Evolutionary conservation across 768 basidiomycete species (phyloP).

Genomic region (Suillus variegatus): DNA sequence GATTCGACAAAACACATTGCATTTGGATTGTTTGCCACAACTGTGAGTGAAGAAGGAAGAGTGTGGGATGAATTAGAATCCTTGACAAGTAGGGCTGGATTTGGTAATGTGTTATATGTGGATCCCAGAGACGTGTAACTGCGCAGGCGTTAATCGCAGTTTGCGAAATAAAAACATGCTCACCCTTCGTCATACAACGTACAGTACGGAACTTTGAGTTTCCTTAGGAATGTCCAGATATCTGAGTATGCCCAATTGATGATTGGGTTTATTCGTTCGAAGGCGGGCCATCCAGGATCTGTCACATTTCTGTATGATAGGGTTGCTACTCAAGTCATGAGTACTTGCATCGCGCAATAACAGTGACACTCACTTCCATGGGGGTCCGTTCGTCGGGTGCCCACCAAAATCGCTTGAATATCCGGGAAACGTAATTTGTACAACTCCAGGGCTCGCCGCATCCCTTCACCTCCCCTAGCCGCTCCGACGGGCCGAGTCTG

Average conservation of each 20-base stretch:
- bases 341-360: neutral
- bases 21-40: conserved; percentile 25
- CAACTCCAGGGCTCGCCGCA: conserved; percentile 73
- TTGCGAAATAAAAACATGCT: conserved; percentile 24
- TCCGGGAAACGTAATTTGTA: conserved; percentile 70
- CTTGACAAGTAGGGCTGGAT: conserved; percentile 67
- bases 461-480: conserved; percentile 63
- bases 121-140: conserved; percentile 99
- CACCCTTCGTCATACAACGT: conserved; percentile 89
- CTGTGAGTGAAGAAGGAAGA: conserved; percentile 21
- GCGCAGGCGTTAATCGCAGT: conserved; percentile 5
- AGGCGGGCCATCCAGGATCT: conserved; percentile 86
- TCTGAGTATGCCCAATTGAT: conserved; percentile 93
- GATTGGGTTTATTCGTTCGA: conserved; percentile 92
- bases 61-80: conserved; percentile 13
- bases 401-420: conserved; percentile 83
- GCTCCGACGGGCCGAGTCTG: conserved; percentile 46
- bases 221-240: conserved; percentile 85
- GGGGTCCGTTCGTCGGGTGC: conserved; percentile 87
- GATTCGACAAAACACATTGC: conserved; percentile 20
- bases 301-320: conserved; percentile 77
- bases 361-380: conserved; percentile 74
- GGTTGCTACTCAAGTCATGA: conserved; percentile 47
- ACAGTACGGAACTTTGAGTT: conserved; percentile 83
- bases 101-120: conserved; percentile 91